Evolutionary conservation across 768 basidiomycete species (phyloP), one percentile per base, ranked within the genome.

Genomic region (Trametes sanguinea): DNA sequence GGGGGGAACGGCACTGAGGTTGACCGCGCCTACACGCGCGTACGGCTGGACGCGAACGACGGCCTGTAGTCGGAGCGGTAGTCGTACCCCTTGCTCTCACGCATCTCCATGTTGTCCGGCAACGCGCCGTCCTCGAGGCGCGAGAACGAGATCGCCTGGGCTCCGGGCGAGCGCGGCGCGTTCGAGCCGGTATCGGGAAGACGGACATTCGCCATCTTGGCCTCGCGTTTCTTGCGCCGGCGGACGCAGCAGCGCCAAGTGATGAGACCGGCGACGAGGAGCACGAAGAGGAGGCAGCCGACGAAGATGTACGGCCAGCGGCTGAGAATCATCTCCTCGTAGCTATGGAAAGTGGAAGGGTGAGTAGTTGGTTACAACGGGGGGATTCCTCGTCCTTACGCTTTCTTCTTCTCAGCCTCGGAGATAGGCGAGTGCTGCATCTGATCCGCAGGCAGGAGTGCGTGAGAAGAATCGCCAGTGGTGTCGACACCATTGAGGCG

Each of bases 401-500:
- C 51, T 46, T 69, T 65, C 57, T 72, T 70, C 66, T 72, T 72
- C 61, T 72, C 71, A 0, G 61, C 71, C 14, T 57, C 55, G 2
- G 69, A 68, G 37, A 65, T 65, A 2, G 89, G 89, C 0, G 89
- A 90, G 63, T 82, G 79, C 61, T 84, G 81, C 74, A 78, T 75
- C 67, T 90, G 78, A 7, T 77, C 76, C 0, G 78, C 71, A 47
- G 90, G 85, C 11, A 92, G 81, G 32, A 92, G 83, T 1, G 80
- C 65, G 68, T 86, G 86, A 64, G 83, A 75, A 1, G 85, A 3
- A 59, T 81, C 79, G 51, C 77, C 78, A 39, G 84, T 83, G 2
- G 81, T 81, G 69, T 89, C 85, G 47, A 77, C 75, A 40, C 88
- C 89, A 33, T 76, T 76, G 57, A 89, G 74, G 22, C 91, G 88